These are phyloP conservation scores for Rubroboletus pulcherrimus DNA, from an alignment of 768 basidiomycete genomes.

Conservation along the genomic window DNA sequence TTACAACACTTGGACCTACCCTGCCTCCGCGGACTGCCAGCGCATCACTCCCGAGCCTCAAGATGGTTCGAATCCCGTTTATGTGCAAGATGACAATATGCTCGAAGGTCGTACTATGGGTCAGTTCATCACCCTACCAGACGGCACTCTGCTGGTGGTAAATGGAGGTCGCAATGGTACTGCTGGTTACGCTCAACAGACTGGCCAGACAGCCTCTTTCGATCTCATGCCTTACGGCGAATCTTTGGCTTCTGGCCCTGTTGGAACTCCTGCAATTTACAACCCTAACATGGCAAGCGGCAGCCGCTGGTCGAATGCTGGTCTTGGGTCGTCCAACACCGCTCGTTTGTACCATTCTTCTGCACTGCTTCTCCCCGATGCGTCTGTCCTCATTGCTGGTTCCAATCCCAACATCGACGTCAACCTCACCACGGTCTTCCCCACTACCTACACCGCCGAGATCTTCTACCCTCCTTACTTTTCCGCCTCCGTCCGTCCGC, in stretches of 20 bases:
- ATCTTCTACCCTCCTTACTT: conserved; percentile 93
- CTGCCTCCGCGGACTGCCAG: conserved; percentile 72
- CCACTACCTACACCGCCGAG: conserved; percentile 80
- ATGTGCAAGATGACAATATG: conserved; percentile 74
- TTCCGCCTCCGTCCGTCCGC: conserved; percentile 62
- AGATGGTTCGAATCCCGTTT: conserved; percentile 57
- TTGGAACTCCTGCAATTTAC: conserved; percentile 76
- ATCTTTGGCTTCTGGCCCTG: conserved; percentile 78
- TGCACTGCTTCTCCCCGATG: conserved; percentile 84
- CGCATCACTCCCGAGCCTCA: conserved; percentile 83
- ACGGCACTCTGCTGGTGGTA: conserved; percentile 69
- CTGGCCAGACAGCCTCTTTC: conserved; percentile 40
- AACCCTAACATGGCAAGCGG: conserved; percentile 73
- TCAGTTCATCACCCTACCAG: conserved; percentile 81
- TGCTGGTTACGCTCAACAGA: conserved; percentile 74
- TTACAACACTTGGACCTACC: conserved; percentile 70
- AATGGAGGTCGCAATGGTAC: conserved; percentile 87
- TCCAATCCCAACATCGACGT: conserved; percentile 93
- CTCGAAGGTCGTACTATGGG: conserved; percentile 84
- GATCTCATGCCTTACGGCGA: conserved; percentile 65
- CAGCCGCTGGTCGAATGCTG: conserved; percentile 67
- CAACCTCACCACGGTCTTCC: conserved; percentile 58
- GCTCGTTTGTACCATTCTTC: conserved; percentile 90
- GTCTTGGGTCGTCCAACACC: conserved; percentile 59
- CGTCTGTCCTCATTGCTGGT: conserved; percentile 83